Percentiles rank a stretch among this genome's conserved stretches.
Conservation (phyloP, 352 stramenopile species). For the Globisporangium rhizosaccharum region DNA sequence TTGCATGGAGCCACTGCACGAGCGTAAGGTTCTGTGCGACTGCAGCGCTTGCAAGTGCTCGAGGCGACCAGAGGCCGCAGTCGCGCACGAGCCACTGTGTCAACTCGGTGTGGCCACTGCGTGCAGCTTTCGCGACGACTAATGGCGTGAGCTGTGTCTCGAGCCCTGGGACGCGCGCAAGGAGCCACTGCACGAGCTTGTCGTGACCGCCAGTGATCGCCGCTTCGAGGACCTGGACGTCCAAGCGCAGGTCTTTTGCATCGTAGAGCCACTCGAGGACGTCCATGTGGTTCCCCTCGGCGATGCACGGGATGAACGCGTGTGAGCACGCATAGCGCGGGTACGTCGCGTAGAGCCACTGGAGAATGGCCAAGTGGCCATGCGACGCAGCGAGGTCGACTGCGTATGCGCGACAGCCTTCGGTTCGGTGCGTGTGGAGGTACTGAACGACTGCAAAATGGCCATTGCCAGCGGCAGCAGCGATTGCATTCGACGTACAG, state of each 20-base stretch:
- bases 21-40: conserved; percentile 25
- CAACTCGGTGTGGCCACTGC: conserved; percentile 21
- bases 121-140: conserved; percentile 22
- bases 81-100: conserved; percentile 25
- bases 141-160: conserved; percentile 9
- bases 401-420: conserved; percentile 33
- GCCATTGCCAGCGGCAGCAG: conserved; percentile 28
- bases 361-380: conserved; percentile 36
- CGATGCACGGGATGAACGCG: conserved; percentile 27
- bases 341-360: conserved; percentile 35
- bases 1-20: conserved; percentile 23
- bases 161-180: conserved; percentile 12
- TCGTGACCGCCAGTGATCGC: conserved; percentile 28
- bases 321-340: conserved; percentile 26
- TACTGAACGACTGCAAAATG: conserved; percentile 32
- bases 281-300: conserved; percentile 28
- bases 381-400: conserved; percentile 42
- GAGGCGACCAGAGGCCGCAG: conserved; percentile 24
- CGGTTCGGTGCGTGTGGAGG: conserved; percentile 25
- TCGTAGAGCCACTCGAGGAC: conserved; percentile 28
- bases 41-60: conserved; percentile 20
- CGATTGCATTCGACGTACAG: conserved; percentile 30
- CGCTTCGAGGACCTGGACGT: conserved; percentile 25
- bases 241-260: conserved; percentile 21
- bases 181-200: conserved; percentile 26